Evolutionary conservation across 345 rosid species (phyloP).

Genomic region (Dimocarpus longan): DNA sequence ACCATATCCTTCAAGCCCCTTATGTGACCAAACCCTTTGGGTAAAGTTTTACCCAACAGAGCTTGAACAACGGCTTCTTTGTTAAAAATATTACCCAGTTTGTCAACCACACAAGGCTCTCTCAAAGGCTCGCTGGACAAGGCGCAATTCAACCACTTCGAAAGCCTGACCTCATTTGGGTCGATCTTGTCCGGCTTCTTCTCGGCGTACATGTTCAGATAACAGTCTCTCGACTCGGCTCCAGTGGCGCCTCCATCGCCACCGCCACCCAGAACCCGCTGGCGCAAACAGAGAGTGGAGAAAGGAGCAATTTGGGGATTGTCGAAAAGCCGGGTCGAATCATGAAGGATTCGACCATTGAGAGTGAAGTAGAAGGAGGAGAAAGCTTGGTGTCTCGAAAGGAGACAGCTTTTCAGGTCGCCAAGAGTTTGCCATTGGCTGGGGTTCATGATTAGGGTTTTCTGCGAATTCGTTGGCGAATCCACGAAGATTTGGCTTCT

Average conservation of each 20-base stretch:
- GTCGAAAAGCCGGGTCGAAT: slow-evolving; percentile 39
- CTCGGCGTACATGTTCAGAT: slow-evolving; percentile 95
- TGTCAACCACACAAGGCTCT: slow-evolving; percentile 87
- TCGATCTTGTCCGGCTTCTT: slow-evolving; percentile 92
- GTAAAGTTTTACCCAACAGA: slow-evolving; percentile 66
- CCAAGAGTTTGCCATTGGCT: slow-evolving; percentile 35
- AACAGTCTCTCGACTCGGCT: slow-evolving; percentile 94
- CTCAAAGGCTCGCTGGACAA: slow-evolving; percentile 72
- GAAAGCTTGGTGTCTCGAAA: slow-evolving; percentile 40
- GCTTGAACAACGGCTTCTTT: slow-evolving; percentile 82
- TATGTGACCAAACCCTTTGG: slow-evolving; percentile 65
- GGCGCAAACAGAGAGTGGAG: slow-evolving; percentile 55
- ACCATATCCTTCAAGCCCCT: slow-evolving; percentile 87
- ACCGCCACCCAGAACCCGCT: slow-evolving; percentile 80
- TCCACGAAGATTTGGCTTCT: slow-evolving; percentile 16
- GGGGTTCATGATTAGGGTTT: slow-evolving; percentile 4
- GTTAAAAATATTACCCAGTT: slow-evolving; percentile 79
- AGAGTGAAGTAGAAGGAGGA: slow-evolving; percentile 54
- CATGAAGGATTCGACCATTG: slow-evolving; percentile 61
- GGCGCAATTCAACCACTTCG: slow-evolving; percentile 86
- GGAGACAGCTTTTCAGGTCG: slow-evolving; percentile 44
- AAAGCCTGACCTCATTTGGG: slow-evolving; percentile 89
- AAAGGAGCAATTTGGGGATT: slow-evolving; percentile 50
- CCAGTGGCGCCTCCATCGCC: slow-evolving; percentile 99
- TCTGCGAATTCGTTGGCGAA: background rate